A percentile compares a stretch with the other conserved stretches of the same genome.
phyloP scores from a whole-genome alignment of 1,284 basidiomycete species.

The Irpex sp. region DNA sequence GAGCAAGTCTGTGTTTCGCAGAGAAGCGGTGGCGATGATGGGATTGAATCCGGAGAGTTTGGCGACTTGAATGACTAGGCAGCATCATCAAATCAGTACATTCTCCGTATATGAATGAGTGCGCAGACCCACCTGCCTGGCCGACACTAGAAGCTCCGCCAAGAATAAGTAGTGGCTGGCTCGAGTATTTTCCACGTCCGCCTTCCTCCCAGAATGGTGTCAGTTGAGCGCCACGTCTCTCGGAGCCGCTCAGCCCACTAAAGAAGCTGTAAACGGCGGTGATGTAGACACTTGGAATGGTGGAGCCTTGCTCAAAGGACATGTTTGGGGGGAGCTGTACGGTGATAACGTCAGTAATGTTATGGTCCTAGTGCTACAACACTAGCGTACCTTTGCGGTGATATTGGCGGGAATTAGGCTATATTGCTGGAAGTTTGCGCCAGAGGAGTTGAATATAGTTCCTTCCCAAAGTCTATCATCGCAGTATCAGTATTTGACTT shows the following conservation, averaged over 20 bases:
- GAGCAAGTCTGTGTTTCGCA: conserved; percentile 36
- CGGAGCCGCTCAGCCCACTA: background rate
- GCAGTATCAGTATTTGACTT: background rate
- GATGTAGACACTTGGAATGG: conserved; percentile 17
- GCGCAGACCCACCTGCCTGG: conserved; percentile 23
- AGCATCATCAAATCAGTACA: background rate
- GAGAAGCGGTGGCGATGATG: conserved; percentile 45
- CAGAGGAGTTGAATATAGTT: conserved; percentile 17
- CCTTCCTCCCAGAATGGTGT: conserved; percentile 17
- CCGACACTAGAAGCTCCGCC: conserved; percentile 35
- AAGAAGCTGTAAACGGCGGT: conserved; percentile 19
- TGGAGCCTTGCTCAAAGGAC: conserved; percentile 19
- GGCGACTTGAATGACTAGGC: conserved; percentile 41
- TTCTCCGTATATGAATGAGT: background rate
- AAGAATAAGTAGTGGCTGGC: conserved; percentile 30
- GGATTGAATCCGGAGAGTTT: conserved; percentile 44
- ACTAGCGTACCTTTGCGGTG: conserved; percentile 15
- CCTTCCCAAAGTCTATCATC: conserved; percentile 16
- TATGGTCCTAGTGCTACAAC: background rate
- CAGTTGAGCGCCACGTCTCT: conserved; percentile 11
- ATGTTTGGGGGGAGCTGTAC: conserved; percentile 18
- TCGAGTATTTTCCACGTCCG: conserved; percentile 25
- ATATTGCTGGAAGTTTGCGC: conserved; percentile 23
- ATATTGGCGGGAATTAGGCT: conserved; percentile 12
- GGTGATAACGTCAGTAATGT: background rate